A percentile compares a stretch with the other conserved stretches of the same genome.
Evolutionary conservation across 2,329 filamentous ascomycete genomes (phyloP).

Genomic region (Alternaria angustiovoidea): DNA sequence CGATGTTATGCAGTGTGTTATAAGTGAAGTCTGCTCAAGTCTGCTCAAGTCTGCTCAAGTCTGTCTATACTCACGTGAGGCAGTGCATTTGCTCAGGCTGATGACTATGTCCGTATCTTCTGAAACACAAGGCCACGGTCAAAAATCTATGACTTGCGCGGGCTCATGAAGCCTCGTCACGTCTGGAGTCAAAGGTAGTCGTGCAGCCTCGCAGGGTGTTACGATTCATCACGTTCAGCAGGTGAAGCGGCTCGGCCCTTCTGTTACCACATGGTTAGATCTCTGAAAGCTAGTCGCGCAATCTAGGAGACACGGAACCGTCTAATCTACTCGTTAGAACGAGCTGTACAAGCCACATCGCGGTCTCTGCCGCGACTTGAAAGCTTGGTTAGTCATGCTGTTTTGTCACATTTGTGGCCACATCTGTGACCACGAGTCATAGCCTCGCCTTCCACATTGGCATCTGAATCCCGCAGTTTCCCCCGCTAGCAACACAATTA

Average conservation of each 20-base stretch:
- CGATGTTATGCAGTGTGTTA: neutral
- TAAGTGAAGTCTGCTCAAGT: neutral
- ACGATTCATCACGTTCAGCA: neutral
- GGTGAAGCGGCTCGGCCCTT: conserved; percentile 7
- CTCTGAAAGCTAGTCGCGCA: neutral
- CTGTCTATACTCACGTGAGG: neutral
- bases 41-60: neutral
- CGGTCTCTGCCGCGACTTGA: neutral
- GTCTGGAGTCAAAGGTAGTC: neutral
- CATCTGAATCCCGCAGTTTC: neutral
- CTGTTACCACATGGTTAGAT: neutral
- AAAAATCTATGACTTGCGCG: neutral
- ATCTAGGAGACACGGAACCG: neutral
- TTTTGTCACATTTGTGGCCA: neutral
- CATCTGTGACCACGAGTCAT: conserved; percentile 6
- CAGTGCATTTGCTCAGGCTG: neutral
- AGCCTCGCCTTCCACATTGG: conserved; percentile 5
- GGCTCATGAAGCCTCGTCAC: neutral
- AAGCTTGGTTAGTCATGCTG: conserved; percentile 2
- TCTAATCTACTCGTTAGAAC: neutral
- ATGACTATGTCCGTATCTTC: neutral
- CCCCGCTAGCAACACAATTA: conserved; percentile 2
- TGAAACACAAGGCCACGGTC: neutral
- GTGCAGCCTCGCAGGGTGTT: neutral
- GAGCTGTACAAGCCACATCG: neutral